Evolutionary conservation across 768 basidiomycete genomes (phyloP), one percentile per base, ranked within the genome.

Genomic region (Boletus patriciae): DNA sequence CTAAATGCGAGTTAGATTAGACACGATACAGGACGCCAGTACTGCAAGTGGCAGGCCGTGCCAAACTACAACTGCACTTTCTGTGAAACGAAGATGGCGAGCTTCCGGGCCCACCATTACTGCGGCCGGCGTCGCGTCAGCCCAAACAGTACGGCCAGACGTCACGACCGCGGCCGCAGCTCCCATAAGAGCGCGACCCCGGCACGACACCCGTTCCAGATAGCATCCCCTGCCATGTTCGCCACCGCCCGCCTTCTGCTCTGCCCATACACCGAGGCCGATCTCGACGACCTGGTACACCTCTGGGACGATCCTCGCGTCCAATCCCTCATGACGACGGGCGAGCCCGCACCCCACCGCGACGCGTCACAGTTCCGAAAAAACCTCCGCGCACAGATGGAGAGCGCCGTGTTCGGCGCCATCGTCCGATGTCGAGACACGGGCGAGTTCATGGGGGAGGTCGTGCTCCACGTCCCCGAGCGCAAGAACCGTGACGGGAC

Each of bases 191-290:
- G n/a, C 10, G 19, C 40, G 43, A 36, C 15, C 36, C 15, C 6
- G 25, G 8, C 34, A 36, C 34, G n/a, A 40, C 18, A 37, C n/a
- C 23, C 12, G 19, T 46, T 18, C 16, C 37, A 6, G n/a, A 23
- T 23, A 33, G 31, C 31, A 25, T 3, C n/a, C 29, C 29, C 19
- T 12, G 2, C 29, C 48, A 71, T 72, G 64, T 63, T 71, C 55
- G 65, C 64, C 25, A 76, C 76, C 12, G 50, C 73, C 21, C 73
- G 68, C 21, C 65, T 77, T 15, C 58, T 66, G 18, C 65, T 76
- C 11, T 76, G 73, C 15, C 66, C 73, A 10, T 71, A 66, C 55
- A 29, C 62, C 50, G 65, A 72, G 18, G 63, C 64, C 38, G 76
- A 77, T 50, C 60, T 74, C 37, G 63, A 68, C 37, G 66, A 67